A percentile compares a stretch with the other conserved stretches of the same genome.
Evolutionary conservation across 208 protist genomes (phyloP).

Genomic region (Entamoeba invadens): DNA sequence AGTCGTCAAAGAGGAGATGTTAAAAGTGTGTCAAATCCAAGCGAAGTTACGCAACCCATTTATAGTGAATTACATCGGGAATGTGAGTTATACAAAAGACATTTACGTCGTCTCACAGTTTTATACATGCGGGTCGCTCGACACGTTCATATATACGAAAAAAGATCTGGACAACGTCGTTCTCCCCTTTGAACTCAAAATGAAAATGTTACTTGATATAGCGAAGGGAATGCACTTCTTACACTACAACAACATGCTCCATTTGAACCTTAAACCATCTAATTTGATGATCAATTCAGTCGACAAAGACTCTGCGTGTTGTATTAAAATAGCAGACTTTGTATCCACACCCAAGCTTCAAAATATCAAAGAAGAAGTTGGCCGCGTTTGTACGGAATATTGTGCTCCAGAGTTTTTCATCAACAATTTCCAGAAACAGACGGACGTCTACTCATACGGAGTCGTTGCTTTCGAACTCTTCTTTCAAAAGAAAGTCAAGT

Average conservation of each 20-base stretch:
- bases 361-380: not conserved
- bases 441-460: not conserved
- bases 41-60: not conserved
- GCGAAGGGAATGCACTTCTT: not conserved
- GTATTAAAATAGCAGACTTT: not conserved
- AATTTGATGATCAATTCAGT: not conserved
- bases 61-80: not conserved
- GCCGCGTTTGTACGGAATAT: not conserved
- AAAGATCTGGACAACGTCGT: not conserved
- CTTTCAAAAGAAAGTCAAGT: not conserved
- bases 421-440: not conserved
- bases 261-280: not conserved
- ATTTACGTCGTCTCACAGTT: not conserved
- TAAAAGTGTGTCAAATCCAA: not conserved
- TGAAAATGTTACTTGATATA: not conserved
- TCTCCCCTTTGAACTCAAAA: not conserved
- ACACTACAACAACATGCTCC: not conserved
- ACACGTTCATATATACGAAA: not conserved
- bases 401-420: not conserved
- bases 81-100: not conserved
- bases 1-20: not conserved
- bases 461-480: not conserved
- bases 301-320: not conserved
- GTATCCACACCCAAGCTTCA: not conserved
- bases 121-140: not conserved